Conservation (phyloP, 1,139 yeast species). For the Suhomyces coccinellae region DNA sequence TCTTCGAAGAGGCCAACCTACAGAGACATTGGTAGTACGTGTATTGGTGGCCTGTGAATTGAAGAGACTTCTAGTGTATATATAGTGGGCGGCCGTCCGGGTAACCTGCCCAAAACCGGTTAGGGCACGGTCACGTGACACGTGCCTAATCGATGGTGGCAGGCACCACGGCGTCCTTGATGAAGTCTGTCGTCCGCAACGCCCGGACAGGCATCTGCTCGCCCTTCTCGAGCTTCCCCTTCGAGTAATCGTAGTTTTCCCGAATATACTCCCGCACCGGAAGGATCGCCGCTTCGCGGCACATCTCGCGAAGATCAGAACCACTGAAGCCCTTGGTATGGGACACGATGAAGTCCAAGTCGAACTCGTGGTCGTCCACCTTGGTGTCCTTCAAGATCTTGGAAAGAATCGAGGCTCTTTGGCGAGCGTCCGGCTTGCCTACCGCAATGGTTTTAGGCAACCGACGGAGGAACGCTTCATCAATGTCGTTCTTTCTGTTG, state of each 20-base stretch:
- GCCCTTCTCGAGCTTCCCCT: conserved; percentile 41
- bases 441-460: conserved; percentile 90
- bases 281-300: conserved; percentile 89
- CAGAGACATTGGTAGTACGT: conserved; percentile 4
- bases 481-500: conserved; percentile 88
- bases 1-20: conserved; percentile 66
- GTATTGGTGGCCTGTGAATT: conserved; percentile 6
- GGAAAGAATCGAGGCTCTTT: conserved; percentile 67
- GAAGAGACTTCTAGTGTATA: not conserved
- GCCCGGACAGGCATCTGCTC: conserved; percentile 43
- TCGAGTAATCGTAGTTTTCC: conserved; percentile 40
- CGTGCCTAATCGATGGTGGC: conserved; percentile 34
- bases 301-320: conserved; percentile 84
- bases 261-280: conserved; percentile 86
- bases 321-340: conserved; percentile 82
- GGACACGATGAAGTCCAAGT: conserved; percentile 57
- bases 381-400: conserved; percentile 67
- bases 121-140: conserved; percentile 7
- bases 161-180: conserved; percentile 34
- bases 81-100: conserved; percentile 5
- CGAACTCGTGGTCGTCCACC: conserved; percentile 57
- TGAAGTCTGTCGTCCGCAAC: conserved; percentile 47
- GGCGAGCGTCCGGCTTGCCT: conserved; percentile 65
- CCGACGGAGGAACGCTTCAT: conserved; percentile 86
- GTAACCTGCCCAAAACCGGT: conserved; percentile 8